Base-by-base conservation (phyloP, 768 basidiomycete genomes). In the Boletus edulis region DNA sequence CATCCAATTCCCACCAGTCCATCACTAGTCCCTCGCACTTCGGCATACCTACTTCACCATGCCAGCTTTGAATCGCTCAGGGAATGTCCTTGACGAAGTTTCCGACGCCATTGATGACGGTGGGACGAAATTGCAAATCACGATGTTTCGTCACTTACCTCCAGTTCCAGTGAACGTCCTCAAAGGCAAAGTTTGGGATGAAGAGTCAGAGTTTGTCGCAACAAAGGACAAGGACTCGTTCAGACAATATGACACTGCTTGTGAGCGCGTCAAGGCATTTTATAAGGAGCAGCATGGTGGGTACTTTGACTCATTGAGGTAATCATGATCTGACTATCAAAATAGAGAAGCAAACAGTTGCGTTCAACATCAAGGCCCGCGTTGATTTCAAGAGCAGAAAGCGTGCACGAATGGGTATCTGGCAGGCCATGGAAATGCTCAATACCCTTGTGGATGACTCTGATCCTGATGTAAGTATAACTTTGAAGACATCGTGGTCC, bases 401-500 rank as follows among this genome's bases (percentile, higher is more conserved):
- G 49, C 82, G 87, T 27, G 87, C 83, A 4, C 78, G 83, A n/a
- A 92, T 94, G 91, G 76, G 87, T 61, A 73, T 93, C 39, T 93
- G 90, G 90, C 82, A 90, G 60, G 90, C 90, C 11, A 92, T 93
- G 72, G 89, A 92, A 63, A 83, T 84, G 78, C 83, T 95, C 45
- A 85, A 94, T 66, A 93, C 89, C 2, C 78, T 95, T 41, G 81
- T 94, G 52, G 91, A 95, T 68, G 91, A 94, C 59, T 92, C 90
- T 9, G 94, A 96, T 71, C 94, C 94, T 50, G 94, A 92, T 65
- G 90, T 89, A 54, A 17, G 66, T 43, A 7, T 18, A 44, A 46
- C 15, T 27, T 40, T 12, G 7, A 12, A 29, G 6, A 22, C 6
- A 14, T 32, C 20, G 43, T 41, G 29, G 44, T 58, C 18, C 37